These are phyloP conservation scores for Leccinum colubrinum DNA, from an alignment of 1,284 basidiomycete genomes.

Conservation along the genomic window DNA sequence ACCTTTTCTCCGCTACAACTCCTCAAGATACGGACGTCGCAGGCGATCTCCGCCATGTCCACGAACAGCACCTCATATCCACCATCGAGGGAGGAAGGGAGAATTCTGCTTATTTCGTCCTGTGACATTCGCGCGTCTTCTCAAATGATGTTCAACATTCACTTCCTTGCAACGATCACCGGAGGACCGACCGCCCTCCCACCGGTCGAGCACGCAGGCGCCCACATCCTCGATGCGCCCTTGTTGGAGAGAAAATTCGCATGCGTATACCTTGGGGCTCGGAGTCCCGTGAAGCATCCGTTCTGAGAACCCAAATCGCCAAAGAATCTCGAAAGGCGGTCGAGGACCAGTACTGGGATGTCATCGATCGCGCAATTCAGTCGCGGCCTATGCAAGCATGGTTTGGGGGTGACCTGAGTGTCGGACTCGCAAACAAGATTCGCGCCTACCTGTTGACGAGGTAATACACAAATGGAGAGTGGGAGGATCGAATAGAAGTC, in stretches of 20 bases:
- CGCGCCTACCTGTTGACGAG: conserved; percentile 35
- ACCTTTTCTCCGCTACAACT: too few species aligned
- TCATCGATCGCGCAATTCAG: conserved; percentile 83
- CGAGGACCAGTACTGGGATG: conserved; percentile 84
- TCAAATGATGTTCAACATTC: too few species aligned
- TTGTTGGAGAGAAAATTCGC: conserved; percentile 73
- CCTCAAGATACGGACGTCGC: too few species aligned
- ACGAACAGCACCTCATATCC: too few species aligned
- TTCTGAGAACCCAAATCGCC: conserved; percentile 54
- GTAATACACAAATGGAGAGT: too few species aligned
- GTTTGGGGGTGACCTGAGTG: too few species aligned
- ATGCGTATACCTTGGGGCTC: conserved; percentile 66
- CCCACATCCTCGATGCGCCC: conserved; percentile 74
- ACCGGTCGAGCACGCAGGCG: conserved; percentile 64
- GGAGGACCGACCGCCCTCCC: conserved; percentile 39
- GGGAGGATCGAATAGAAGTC: too few species aligned
- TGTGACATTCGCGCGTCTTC: too few species aligned
- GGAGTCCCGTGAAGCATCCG: conserved; percentile 59
- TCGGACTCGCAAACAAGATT: conserved; percentile 68
- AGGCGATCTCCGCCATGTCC: too few species aligned
- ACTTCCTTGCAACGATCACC: too few species aligned
- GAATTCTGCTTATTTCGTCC: too few species aligned
- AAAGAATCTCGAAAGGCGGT: conserved; percentile 72
- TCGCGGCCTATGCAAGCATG: conserved; percentile 78
- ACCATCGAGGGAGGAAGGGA: too few species aligned